These are phyloP conservation scores for Rhodotorula mucilaginosa DNA, from an alignment of 1,284 basidiomycete genomes.

Conservation along the genomic window DNA sequence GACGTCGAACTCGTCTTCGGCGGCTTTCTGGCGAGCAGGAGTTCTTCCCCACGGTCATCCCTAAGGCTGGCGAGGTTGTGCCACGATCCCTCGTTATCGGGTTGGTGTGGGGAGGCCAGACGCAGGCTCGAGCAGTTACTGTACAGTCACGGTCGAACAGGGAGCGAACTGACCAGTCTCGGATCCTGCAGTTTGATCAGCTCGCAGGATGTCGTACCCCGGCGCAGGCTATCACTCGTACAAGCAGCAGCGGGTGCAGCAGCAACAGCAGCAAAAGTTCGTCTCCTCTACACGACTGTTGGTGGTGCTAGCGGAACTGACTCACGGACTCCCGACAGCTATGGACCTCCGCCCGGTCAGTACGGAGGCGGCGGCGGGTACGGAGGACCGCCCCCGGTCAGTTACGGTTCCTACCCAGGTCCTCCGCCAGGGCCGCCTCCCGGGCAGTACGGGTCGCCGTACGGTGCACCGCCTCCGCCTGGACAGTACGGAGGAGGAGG, in stretches of 20 bases:
- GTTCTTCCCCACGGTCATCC: too few species aligned
- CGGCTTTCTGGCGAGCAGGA: too few species aligned
- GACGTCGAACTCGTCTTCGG: too few species aligned
- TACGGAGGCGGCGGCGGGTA: conserved; percentile 1
- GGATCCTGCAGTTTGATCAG: too few species aligned
- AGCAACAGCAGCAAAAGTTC: conserved; percentile 1
- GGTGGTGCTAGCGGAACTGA: too few species aligned
- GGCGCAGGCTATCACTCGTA: conserved; percentile 1
- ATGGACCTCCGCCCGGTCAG: conserved; percentile 1
- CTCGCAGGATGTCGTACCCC: background rate
- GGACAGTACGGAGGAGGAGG: background rate
- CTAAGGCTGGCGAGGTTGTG: too few species aligned
- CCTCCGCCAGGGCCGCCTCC: conserved; percentile 8
- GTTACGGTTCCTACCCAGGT: conserved; percentile 7
- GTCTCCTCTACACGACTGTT: background rate
- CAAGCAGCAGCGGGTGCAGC: conserved; percentile 4
- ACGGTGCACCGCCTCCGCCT: conserved; percentile 5
- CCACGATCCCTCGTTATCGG: background rate
- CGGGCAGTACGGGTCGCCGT: conserved; percentile 9
- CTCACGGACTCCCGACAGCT: background rate
- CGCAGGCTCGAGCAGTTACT: too few species aligned
- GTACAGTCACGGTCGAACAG: too few species aligned
- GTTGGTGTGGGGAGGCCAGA: background rate
- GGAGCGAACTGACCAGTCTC: too few species aligned
- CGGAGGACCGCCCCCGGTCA: conserved; percentile 1